Evolutionary conservation across 1,284 basidiomycete species (phyloP).

Genomic region (Ganoderma multipileum): DNA sequence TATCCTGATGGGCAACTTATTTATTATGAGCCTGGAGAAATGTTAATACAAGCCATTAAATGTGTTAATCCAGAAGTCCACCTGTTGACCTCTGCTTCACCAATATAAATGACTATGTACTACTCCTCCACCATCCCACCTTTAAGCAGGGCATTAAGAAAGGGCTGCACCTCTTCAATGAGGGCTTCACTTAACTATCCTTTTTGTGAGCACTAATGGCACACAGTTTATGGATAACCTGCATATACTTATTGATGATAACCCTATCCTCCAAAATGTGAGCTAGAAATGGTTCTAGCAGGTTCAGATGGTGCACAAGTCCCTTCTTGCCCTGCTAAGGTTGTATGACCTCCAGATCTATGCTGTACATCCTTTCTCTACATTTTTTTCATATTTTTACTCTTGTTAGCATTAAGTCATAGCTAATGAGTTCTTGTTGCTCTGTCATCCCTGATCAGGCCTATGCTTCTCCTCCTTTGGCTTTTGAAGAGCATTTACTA

Average conservation of each 20-base stretch:
- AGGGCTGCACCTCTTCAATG: constrained; percentile 62
- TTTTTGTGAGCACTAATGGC: constrained; percentile 81
- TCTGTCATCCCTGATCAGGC: not conserved
- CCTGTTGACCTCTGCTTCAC: constrained; percentile 78
- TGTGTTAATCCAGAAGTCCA: too few relatives aligned
- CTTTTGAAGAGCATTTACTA: too few relatives aligned
- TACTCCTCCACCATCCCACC: constrained; percentile 80
- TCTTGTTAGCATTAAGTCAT: not conserved
- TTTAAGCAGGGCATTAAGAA: constrained; percentile 71
- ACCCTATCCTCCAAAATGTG: constrained; percentile 58
- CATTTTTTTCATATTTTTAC: too few relatives aligned
- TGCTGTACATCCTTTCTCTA: constrained; percentile 37
- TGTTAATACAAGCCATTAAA: too few relatives aligned
- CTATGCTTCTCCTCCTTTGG: too few relatives aligned
- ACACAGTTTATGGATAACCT: constrained; percentile 74
- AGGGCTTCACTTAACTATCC: constrained; percentile 70
- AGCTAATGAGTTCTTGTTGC: not conserved
- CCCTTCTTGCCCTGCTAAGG: constrained; percentile 61
- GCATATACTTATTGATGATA: constrained; percentile 60
- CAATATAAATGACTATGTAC: constrained; percentile 65
- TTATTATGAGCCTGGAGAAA: too few relatives aligned
- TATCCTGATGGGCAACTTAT: too few relatives aligned
- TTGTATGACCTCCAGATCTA: constrained; percentile 76
- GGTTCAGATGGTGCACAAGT: constrained; percentile 62
- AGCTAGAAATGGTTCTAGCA: constrained; percentile 82